A percentile compares a stretch with the other conserved stretches of the same genome.
Evolutionary conservation across 1,139 yeast species (phyloP).

Genomic region (Yamadazyma sp.): DNA sequence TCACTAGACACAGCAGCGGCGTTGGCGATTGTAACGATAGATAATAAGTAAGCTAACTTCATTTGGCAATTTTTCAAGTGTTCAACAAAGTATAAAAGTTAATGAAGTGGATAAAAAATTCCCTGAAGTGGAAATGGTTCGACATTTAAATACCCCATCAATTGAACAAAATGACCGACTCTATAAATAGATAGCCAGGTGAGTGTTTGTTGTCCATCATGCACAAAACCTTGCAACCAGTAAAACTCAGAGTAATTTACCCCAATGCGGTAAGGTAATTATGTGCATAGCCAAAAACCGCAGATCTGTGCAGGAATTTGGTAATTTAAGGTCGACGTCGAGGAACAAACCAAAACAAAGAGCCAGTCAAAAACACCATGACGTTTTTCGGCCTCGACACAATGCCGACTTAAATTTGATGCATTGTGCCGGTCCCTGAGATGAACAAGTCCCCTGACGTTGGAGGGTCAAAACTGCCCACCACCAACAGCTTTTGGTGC

Average conservation of each 20-base stretch:
- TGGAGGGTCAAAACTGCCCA: too few relatives aligned
- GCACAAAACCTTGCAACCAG: constrained; percentile 8
- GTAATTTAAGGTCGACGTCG: neutral
- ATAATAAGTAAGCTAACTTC: constrained; percentile 12
- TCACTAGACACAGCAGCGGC: constrained; percentile 22
- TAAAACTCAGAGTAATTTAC: constrained; percentile 2
- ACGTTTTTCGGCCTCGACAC: neutral
- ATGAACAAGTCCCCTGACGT: too few relatives aligned
- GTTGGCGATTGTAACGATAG: constrained; percentile 15
- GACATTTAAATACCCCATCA: constrained; percentile 5
- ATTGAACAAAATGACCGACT: constrained; percentile 1
- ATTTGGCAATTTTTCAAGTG: constrained; percentile 3
- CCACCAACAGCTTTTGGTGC: too few relatives aligned
- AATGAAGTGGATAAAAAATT: constrained; percentile 5
- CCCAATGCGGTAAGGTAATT: constrained; percentile 15
- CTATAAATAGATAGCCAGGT: constrained; percentile 2
- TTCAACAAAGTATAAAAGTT: neutral
- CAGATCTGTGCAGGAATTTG: neutral
- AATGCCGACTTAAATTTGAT: neutral
- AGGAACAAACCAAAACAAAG: neutral
- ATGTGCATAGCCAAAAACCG: constrained; percentile 10
- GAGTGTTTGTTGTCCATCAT: neutral
- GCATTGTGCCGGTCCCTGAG: too few relatives aligned
- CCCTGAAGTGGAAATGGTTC: constrained; percentile 9
- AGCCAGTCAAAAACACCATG: too few relatives aligned